These are phyloP conservation scores for Alisma plantagoaquatica DNA, from an alignment of 106 monocot genomes.

Conservation along the genomic window DNA sequence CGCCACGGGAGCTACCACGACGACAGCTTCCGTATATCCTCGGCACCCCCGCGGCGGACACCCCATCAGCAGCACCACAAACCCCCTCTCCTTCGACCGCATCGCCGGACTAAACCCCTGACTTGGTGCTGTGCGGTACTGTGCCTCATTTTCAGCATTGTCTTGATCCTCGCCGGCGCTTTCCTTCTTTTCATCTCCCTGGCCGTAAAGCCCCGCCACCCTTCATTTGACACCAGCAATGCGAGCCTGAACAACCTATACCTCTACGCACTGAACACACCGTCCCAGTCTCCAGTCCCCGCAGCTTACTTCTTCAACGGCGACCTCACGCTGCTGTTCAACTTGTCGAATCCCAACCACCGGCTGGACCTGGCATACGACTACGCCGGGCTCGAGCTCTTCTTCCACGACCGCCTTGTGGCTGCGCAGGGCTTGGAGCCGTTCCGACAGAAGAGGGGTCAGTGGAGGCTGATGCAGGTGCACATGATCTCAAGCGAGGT, in stretches of 20 bases:
- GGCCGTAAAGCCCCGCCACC: conserved; percentile 55
- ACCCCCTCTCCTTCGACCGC: conserved; percentile 42
- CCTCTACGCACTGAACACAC: too few species aligned
- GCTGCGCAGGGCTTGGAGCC: conserved; percentile 47
- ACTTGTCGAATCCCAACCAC: conserved; percentile 86
- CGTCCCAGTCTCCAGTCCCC: conserved; percentile 46
- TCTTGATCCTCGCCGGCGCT: conserved; percentile 59
- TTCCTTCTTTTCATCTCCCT: conserved; percentile 74
- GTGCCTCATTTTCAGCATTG: conserved; percentile 64
- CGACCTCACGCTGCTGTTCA: conserved; percentile 74
- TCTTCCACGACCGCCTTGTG: conserved; percentile 47
- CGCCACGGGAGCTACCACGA: too few species aligned
- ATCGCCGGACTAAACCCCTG: conserved; percentile 43
- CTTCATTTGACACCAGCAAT: conserved; percentile 40
- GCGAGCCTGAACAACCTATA: conserved; percentile 75
- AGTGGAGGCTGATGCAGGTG: conserved; percentile 39
- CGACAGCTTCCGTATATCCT: too few species aligned
- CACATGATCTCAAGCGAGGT: conserved; percentile 89
- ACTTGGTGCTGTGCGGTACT: conserved; percentile 52
- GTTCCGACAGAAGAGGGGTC: conserved; percentile 40
- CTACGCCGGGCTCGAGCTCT: conserved; percentile 56
- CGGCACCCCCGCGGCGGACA: too few species aligned
- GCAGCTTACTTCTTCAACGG: conserved; percentile 63
- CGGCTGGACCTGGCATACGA: conserved; percentile 47
- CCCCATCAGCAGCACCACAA: too few species aligned